A percentile compares a stretch with the other conserved stretches of the same genome.
Evolutionary conservation across 2,329 filamentous ascomycete genomes (phyloP).

Genomic region (Cytospora paraplurivora): DNA sequence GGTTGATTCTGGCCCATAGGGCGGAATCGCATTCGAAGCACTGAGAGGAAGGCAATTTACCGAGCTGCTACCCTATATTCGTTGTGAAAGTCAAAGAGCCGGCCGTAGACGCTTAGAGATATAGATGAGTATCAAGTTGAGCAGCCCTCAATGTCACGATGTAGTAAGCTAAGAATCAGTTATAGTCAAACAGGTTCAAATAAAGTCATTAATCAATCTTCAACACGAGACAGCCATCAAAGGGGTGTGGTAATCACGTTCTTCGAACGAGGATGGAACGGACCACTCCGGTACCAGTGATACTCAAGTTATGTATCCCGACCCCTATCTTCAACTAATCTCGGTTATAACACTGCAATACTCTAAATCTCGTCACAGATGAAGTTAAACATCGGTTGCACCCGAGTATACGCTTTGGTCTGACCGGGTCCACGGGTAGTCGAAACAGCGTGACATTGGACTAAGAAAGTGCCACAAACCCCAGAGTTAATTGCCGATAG

Average conservation of each 20-base stretch:
- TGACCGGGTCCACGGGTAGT: background rate
- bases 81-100: too few relatives aligned
- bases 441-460: slow-evolving; percentile 11
- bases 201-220: too few relatives aligned
- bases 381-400: background rate
- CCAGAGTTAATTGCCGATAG: background rate
- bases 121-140: too few relatives aligned
- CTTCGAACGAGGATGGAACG: background rate
- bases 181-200: too few relatives aligned
- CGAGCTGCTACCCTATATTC: too few relatives aligned
- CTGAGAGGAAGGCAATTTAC: too few relatives aligned
- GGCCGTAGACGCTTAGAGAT: too few relatives aligned
- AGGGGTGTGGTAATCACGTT: background rate
- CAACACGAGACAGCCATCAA: too few relatives aligned
- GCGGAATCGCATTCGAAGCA: too few relatives aligned
- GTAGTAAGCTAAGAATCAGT: too few relatives aligned
- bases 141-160: too few relatives aligned
- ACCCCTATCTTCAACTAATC: background rate
- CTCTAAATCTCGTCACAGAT: background rate
- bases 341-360: background rate
- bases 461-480: background rate
- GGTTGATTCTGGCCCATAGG: too few relatives aligned
- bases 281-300: background rate
- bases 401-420: background rate
- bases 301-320: background rate